Percentiles rank a stretch among this genome's conserved stretches.
Conservation (phyloP, 345 rosid species). For the Durio zibethinus region DNA sequence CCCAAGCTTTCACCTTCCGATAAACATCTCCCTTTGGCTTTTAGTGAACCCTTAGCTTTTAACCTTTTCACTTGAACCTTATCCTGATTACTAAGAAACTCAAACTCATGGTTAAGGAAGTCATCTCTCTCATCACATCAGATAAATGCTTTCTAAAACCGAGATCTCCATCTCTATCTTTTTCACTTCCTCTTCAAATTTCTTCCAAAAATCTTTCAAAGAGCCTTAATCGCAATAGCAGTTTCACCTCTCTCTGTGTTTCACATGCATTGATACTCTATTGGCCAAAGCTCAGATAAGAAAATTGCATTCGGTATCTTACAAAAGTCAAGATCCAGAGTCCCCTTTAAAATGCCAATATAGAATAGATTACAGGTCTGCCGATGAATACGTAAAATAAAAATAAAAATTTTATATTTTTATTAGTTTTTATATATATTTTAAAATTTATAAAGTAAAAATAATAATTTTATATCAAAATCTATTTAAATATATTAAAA, state of each 20-base stretch:
- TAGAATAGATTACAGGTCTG: too few relatives aligned
- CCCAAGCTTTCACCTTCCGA: constrained; percentile 14
- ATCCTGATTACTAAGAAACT: constrained; percentile 28
- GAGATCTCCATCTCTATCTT: constrained; percentile 34
- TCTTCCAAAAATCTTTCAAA: constrained; percentile 37
- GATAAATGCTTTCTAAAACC: constrained; percentile 34
- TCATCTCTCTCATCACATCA: constrained; percentile 34
- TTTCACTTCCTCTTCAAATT: constrained; percentile 29
- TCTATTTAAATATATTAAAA: too few relatives aligned
- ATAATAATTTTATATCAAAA: too few relatives aligned
- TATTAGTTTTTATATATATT: too few relatives aligned
- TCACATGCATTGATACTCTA: constrained; percentile 69
- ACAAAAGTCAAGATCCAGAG: constrained; percentile 72
- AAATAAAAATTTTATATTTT: too few relatives aligned
- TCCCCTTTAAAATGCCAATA: constrained; percentile 59
- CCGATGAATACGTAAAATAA: too few relatives aligned
- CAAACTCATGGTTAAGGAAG: constrained; percentile 39
- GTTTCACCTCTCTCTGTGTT: constrained; percentile 48
- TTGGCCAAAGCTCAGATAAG: constrained; percentile 58
- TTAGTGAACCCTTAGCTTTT: constrained; percentile 15
- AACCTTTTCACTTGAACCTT: constrained; percentile 11
- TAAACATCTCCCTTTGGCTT: constrained; percentile 14
- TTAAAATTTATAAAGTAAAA: too few relatives aligned
- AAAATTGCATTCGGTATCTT: constrained; percentile 70
- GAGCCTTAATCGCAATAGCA: constrained; percentile 42